Conservation (phyloP, 2,329 filamentous ascomycete species). For the Fusarium sp. region DNA sequence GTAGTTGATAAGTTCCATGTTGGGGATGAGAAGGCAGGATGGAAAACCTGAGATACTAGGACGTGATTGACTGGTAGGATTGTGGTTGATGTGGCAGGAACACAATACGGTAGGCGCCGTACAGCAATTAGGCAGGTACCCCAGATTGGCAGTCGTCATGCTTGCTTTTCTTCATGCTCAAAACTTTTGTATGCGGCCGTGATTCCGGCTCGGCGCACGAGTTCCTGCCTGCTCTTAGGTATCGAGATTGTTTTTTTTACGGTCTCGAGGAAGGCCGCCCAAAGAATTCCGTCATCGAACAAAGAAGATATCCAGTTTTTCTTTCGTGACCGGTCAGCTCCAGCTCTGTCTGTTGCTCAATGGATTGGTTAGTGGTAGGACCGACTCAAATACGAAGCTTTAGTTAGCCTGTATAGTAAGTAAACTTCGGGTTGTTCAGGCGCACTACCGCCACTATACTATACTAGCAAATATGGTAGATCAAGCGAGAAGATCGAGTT, state of each 20-base stretch:
- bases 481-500: slow-evolving; percentile 24
- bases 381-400: slow-evolving; percentile 27
- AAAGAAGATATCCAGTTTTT: slow-evolving; percentile 15
- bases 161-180: slow-evolving; percentile 17
- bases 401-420: slow-evolving; percentile 9
- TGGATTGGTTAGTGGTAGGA: slow-evolving; percentile 13
- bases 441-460: not conserved
- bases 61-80: slow-evolving; percentile 23
- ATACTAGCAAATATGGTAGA: slow-evolving; percentile 5
- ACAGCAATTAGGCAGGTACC: slow-evolving; percentile 7
- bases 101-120: slow-evolving; percentile 10
- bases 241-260: not conserved
- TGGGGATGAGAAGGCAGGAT: slow-evolving; percentile 14
- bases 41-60: slow-evolving; percentile 25
- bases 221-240: slow-evolving; percentile 10
- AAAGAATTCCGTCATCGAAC: slow-evolving; percentile 29
- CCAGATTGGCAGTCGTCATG: slow-evolving; percentile 36
- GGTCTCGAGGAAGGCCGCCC: not conserved
- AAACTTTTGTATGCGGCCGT: slow-evolving; percentile 23
- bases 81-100: slow-evolving; percentile 28
- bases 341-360: slow-evolving; percentile 19
- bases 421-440: slow-evolving; percentile 5
- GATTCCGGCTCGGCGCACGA: slow-evolving; percentile 38
- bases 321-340: slow-evolving; percentile 1
- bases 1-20: not conserved